These are phyloP conservation scores for Gamsiella multidivaricata DNA, from an alignment of 192 early-diverging fungal species.

Conservation along the genomic window DNA sequence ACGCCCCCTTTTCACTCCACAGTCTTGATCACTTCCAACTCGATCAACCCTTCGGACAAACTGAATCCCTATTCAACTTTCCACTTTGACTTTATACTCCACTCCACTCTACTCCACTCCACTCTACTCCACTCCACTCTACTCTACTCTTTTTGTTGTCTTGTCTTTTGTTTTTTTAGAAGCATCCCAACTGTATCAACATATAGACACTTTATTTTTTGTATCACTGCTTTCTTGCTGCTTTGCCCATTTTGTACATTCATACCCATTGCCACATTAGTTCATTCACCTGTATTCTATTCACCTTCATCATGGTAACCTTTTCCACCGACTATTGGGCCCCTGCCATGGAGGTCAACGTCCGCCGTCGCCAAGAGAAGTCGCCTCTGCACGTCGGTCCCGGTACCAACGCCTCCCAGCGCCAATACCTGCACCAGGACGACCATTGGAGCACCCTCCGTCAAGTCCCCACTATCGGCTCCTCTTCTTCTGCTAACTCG, in stretches of 20 bases:
- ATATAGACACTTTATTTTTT: background rate
- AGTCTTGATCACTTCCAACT: background rate
- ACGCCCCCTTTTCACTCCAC: constrained; percentile 24
- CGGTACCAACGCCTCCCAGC: background rate
- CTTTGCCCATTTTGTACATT: background rate
- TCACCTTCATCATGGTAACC: constrained; percentile 48
- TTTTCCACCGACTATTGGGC: constrained; percentile 64
- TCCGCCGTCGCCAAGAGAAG: constrained; percentile 48
- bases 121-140: background rate
- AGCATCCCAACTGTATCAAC: background rate
- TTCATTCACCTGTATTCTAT: constrained; percentile 3
- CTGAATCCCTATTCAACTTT: too few species aligned
- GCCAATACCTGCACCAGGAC: constrained; percentile 15
- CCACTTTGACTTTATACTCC: background rate
- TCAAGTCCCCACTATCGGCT: constrained; percentile 22
- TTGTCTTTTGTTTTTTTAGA: background rate
- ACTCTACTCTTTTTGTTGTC: background rate
- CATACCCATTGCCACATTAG: background rate
- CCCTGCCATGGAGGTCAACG: constrained; percentile 57
- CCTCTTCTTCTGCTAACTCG: constrained; percentile 13
- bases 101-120: background rate
- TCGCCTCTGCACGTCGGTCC: constrained; percentile 10
- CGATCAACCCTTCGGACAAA: too few species aligned
- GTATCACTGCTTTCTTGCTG: background rate
- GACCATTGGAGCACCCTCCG: constrained; percentile 37